A percentile compares a stretch with the other conserved stretches of the same genome.
These are phyloP conservation scores for Aspergillus ostianus DNA, from an alignment of 495 filamentous ascomycete species.

Conservation along the genomic window DNA sequence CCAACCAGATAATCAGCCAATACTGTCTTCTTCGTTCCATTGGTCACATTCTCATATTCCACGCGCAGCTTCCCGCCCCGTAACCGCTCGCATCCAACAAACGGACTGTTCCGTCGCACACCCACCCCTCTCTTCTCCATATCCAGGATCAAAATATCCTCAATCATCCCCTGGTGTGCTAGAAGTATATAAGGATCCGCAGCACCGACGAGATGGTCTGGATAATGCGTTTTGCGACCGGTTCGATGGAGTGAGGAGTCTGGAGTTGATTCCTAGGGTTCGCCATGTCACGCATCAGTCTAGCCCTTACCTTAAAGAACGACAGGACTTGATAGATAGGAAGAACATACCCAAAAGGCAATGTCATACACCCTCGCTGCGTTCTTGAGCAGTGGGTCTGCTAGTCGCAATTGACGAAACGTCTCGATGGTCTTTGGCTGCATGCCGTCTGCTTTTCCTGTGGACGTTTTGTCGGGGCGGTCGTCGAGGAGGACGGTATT, in stretches of 20 bases:
- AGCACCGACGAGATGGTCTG: slow-evolving; percentile 65
- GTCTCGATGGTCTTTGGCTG: slow-evolving; percentile 78
- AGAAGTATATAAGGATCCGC: slow-evolving; percentile 69
- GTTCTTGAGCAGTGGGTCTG: slow-evolving; percentile 57
- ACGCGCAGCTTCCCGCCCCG: slow-evolving; percentile 27
- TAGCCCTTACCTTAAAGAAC: background rate
- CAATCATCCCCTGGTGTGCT: slow-evolving; percentile 73
- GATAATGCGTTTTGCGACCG: slow-evolving; percentile 69
- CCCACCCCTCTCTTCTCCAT: slow-evolving; percentile 54
- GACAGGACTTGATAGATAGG: background rate
- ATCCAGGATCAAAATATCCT: slow-evolving; percentile 65
- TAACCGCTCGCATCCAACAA: slow-evolving; percentile 47
- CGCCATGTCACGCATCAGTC: slow-evolving; percentile 6
- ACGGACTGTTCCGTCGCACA: slow-evolving; percentile 56
- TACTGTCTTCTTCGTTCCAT: slow-evolving; percentile 14
- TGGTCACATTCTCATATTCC: slow-evolving; percentile 24
- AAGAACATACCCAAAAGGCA: slow-evolving; percentile 59
- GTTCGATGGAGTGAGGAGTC: slow-evolving; percentile 55
- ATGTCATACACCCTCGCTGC: slow-evolving; percentile 70
- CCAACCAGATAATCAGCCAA: slow-evolving; percentile 31
- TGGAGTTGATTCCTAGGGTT: slow-evolving; percentile 53
- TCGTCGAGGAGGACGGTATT: slow-evolving; percentile 71
- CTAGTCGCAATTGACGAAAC: slow-evolving; percentile 66
- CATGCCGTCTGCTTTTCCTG: slow-evolving; percentile 75
- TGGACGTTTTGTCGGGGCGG: slow-evolving; percentile 62